Conservation (phyloP, 208 protist genomes). For the Angomonas deanei region DNA sequence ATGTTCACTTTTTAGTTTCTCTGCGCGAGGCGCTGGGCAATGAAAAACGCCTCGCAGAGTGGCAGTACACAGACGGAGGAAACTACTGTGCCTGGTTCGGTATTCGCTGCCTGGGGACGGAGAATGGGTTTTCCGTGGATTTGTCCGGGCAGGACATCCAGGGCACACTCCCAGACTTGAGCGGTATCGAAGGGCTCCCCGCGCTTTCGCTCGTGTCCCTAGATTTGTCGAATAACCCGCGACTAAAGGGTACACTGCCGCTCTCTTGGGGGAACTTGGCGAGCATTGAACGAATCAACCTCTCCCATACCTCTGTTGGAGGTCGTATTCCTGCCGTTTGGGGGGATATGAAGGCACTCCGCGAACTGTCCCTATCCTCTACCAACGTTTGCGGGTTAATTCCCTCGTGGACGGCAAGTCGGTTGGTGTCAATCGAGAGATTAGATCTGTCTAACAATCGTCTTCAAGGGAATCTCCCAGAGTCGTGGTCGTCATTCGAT, state of each 20-base stretch:
- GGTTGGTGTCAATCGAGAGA: not conserved
- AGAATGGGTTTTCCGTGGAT: slow-evolving; percentile 7
- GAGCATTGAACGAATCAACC: slow-evolving; percentile 2
- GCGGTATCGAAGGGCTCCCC: not conserved
- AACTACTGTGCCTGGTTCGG: not conserved
- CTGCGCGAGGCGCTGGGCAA: not conserved
- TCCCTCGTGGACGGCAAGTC: not conserved
- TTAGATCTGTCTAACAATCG: not conserved
- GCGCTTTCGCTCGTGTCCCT: not conserved
- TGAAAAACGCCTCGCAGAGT: not conserved
- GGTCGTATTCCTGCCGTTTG: not conserved
- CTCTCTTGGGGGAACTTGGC: slow-evolving; percentile 7
- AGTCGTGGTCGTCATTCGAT: slow-evolving; percentile 5
- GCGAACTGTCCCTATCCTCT: not conserved
- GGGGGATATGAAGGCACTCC: slow-evolving; percentile 8
- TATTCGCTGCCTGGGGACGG: not conserved
- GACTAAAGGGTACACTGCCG: slow-evolving; percentile 7
- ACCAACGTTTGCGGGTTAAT: slow-evolving; percentile 4
- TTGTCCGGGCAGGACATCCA: not conserved
- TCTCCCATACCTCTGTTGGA: slow-evolving; percentile 8
- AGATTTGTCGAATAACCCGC: slow-evolving; percentile 9
- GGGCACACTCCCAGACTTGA: slow-evolving; percentile 4
- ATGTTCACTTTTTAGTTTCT: not conserved
- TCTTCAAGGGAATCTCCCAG: slow-evolving; percentile 1
- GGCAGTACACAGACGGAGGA: not conserved